Evolutionary conservation across 1,284 basidiomycete genomes (phyloP), one percentile per base, ranked within the genome.

Genomic region (Papiliotrema nemorosa): DNA sequence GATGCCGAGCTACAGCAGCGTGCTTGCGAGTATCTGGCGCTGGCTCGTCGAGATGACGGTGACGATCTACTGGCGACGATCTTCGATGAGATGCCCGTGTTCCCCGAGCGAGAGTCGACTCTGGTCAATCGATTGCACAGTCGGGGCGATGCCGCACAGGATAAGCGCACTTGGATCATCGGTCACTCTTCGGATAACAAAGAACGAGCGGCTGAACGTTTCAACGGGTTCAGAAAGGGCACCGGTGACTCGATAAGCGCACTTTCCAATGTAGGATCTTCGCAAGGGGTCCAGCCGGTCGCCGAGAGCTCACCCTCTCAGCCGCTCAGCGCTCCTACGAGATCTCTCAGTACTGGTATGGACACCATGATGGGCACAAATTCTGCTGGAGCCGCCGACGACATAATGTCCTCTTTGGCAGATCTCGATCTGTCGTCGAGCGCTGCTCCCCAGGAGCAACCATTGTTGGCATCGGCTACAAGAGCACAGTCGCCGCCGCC

Each of bases 71-170:
- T 99, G 48, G 89, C 93, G 69, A 88, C 88, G 51, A 84, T 98
- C 13, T 97, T 93, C 74, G 96, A 97, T 70, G 96, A 98, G 76
- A 98, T 99, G 86, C 96, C 96, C 5, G 90, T 94, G 0, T 99
- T 97, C 80, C 90, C 93, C 1, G 88, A 96, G 50, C 84, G 93
- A 45, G 88, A 91, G 60, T 97, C 90, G 53, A 86, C 93, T 6
- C 80, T 98, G 16, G 78, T 96, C 36, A 87, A 82, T 52, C 81
- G 91, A 34, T 76, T 97, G 36, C 89, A 94, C 66, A 85, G 84
- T 64, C 93, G 93, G 69, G 86, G 90, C 36, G 86, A 86, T 3
- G 88, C 92, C 63, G 87, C 87, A 12, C 88, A 88, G 59, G 92
- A 96, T 72, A 94, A 94, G 75, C 80, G 92, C 42, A 94, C 88